Percentiles rank a stretch among this genome's conserved stretches.
These are phyloP conservation scores for Byssoonygena ceratinophila DNA, from an alignment of 2,329 filamentous ascomycete species.

Conservation along the genomic window DNA sequence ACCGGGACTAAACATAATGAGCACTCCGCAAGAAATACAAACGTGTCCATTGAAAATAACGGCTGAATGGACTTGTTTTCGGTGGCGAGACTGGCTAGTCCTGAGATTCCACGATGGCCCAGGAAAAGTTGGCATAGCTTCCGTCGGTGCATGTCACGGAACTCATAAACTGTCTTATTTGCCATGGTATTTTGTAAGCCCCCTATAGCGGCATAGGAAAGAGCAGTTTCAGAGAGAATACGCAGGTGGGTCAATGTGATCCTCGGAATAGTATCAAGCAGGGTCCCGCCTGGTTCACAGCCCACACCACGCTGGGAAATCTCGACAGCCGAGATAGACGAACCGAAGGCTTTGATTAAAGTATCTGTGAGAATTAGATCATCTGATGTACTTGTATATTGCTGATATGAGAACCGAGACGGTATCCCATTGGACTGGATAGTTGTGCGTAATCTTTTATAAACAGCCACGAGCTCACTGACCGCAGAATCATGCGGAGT, in stretches of 20 bases:
- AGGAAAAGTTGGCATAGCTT: slow-evolving; percentile 70
- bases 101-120: slow-evolving; percentile 37
- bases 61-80: slow-evolving; percentile 32
- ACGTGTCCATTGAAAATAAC: slow-evolving; percentile 30
- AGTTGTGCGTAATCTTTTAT: slow-evolving; percentile 47
- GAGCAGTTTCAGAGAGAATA: slow-evolving; percentile 76
- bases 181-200: slow-evolving; percentile 52
- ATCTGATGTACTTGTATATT: slow-evolving; percentile 33
- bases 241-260: slow-evolving; percentile 77
- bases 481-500: slow-evolving; percentile 28
- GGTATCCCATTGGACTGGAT: slow-evolving; percentile 43
- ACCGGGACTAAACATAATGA: slow-evolving; percentile 59
- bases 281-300: slow-evolving; percentile 58
- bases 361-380: slow-evolving; percentile 41
- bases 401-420: slow-evolving; percentile 38
- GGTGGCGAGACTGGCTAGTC: slow-evolving; percentile 27
- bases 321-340: slow-evolving; percentile 77
- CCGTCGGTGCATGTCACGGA: slow-evolving; percentile 54
- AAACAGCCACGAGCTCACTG: slow-evolving; percentile 45
- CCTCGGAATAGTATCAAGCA: slow-evolving; percentile 75
- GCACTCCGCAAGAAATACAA: slow-evolving; percentile 63
- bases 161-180: slow-evolving; percentile 56
- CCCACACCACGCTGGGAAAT: slow-evolving; percentile 83
- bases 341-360: slow-evolving; percentile 51
- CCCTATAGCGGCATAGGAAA: slow-evolving; percentile 71